Evolutionary conservation across 176 grass and related monocot genomes (phyloP).

Genomic region (Tillandsia fasciculata): DNA sequence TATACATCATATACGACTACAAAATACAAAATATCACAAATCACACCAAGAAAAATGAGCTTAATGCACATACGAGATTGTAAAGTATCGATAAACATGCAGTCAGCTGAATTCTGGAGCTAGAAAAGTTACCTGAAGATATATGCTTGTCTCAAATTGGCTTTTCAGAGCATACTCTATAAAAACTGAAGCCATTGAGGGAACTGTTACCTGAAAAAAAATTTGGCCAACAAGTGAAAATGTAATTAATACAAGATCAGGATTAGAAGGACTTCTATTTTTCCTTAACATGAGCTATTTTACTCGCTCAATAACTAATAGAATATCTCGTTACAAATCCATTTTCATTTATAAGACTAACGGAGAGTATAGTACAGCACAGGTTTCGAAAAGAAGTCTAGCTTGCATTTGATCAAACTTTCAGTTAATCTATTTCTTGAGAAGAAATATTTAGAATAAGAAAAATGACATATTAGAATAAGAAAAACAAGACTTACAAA

Average conservation of each 20-base stretch:
- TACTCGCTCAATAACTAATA: background rate
- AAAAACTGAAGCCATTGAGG: constrained; percentile 85
- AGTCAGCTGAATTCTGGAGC: constrained; percentile 14
- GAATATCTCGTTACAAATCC: background rate
- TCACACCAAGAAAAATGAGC: constrained; percentile 6
- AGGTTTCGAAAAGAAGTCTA: background rate
- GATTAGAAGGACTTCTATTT: background rate
- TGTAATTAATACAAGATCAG: background rate
- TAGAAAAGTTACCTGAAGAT: constrained; percentile 72
- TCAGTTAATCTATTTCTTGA: background rate
- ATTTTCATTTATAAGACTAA: background rate
- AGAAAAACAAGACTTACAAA: constrained; percentile 55
- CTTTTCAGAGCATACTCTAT: constrained; percentile 97
- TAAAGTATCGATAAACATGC: background rate
- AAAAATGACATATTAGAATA: background rate
- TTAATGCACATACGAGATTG: constrained; percentile 5
- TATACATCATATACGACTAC: constrained; percentile 13
- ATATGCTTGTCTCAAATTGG: constrained; percentile 97
- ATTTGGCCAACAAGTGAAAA: background rate
- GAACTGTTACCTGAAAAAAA: constrained; percentile 58
- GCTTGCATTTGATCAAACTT: background rate
- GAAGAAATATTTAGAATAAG: background rate
- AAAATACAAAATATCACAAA: background rate
- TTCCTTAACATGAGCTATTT: background rate
- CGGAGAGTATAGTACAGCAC: background rate